Percentiles rank a stretch among this genome's conserved stretches.
Conservation (phyloP, 352 stramenopile genomes). For the Phytopythium chamaehyphon region DNA sequence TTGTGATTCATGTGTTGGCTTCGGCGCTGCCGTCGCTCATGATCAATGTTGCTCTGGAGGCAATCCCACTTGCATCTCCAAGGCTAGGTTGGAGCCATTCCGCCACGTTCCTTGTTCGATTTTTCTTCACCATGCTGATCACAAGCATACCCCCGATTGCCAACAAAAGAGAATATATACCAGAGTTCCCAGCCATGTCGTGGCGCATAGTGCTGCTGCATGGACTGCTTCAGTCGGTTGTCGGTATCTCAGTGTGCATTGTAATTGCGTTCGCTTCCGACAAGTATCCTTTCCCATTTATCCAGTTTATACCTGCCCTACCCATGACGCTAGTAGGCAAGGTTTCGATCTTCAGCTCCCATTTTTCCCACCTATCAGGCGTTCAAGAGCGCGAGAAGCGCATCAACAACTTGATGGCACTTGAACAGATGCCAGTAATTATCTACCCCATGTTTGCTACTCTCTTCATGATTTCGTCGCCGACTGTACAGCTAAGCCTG, state of each 20-base stretch:
- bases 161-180: constrained; percentile 21
- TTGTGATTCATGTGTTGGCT: constrained; percentile 12
- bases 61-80: constrained; percentile 16
- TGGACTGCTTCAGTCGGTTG: constrained; percentile 5
- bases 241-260: constrained; percentile 19
- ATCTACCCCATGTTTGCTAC: constrained; percentile 32
- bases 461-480: constrained; percentile 24
- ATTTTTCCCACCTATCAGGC: constrained; percentile 8
- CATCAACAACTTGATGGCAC: constrained; percentile 15
- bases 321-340: constrained; percentile 12
- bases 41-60: constrained; percentile 19
- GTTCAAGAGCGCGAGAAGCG: constrained; percentile 16
- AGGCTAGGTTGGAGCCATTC: constrained; percentile 6
- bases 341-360: constrained; percentile 7
- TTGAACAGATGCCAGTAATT: constrained; percentile 22
- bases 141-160: constrained; percentile 9
- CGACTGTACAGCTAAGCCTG: constrained; percentile 21
- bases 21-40: constrained; percentile 17
- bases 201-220: constrained; percentile 9
- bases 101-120: constrained; percentile 22
- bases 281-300: constrained; percentile 31
- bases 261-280: constrained; percentile 9
- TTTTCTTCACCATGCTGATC: constrained; percentile 14
- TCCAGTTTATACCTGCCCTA: constrained; percentile 11
- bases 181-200: constrained; percentile 12